Evolutionary conservation across 2,329 filamentous ascomycete genomes (phyloP).

Genomic region (Colletotrichum musicola): DNA sequence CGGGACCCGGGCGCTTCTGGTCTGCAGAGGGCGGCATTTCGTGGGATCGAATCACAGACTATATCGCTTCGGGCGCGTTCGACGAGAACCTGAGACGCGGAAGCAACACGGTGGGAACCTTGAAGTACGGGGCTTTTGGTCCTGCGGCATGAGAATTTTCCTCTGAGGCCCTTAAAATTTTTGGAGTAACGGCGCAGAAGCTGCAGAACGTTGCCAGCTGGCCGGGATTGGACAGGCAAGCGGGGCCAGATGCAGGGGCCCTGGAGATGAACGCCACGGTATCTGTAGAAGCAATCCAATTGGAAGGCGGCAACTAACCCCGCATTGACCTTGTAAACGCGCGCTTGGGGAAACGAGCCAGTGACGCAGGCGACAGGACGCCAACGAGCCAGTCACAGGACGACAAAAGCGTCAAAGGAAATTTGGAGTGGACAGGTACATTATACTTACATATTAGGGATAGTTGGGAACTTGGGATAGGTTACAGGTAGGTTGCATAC

Average conservation of each 20-base stretch:
- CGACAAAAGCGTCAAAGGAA: slow-evolving; percentile 1
- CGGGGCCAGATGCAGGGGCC: slow-evolving; percentile 21
- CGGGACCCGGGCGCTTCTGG: slow-evolving; percentile 20
- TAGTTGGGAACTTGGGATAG: too few species aligned
- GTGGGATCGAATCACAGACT: slow-evolving; percentile 1
- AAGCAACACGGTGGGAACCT: not conserved
- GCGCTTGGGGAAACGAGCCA: slow-evolving; percentile 37
- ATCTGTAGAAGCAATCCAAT: slow-evolving; percentile 14
- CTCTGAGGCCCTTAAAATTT: slow-evolving; percentile 10
- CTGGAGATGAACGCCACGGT: not conserved
- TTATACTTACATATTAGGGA: too few species aligned
- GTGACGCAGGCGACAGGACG: not conserved
- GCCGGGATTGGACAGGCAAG: slow-evolving; percentile 27
- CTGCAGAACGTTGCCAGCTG: slow-evolving; percentile 28
- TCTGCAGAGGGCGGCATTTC: slow-evolving; percentile 30
- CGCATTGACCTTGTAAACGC: slow-evolving; percentile 31
- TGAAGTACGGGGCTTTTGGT: slow-evolving; percentile 7
- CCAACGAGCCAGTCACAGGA: slow-evolving; percentile 2
- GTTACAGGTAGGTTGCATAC: not conserved
- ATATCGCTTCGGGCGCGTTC: not conserved
- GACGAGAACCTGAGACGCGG: slow-evolving; percentile 8
- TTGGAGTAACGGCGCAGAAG: not conserved
- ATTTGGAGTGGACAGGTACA: too few species aligned
- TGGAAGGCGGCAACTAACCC: slow-evolving; percentile 3
- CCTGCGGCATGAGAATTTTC: slow-evolving; percentile 35